Evolutionary conservation across 148 eudicot species (phyloP), one percentile per base, ranked within the genome.

Genomic region (Vaccinium darrowii): DNA sequence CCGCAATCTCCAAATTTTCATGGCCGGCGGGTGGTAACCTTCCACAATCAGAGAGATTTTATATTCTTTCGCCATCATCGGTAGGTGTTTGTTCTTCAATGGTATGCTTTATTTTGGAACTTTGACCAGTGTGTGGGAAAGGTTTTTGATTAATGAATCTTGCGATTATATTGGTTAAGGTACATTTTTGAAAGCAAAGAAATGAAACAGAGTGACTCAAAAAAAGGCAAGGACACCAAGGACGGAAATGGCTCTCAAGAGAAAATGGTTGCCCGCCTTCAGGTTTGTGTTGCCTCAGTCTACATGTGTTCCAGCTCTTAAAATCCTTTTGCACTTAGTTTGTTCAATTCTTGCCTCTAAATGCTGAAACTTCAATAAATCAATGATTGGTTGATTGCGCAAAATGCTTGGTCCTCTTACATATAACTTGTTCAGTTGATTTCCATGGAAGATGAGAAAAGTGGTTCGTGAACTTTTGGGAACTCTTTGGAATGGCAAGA

Each of bases 51-150:
- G 83, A 92, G 99, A 51, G 99, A 97, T 86, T 97, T 92, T 80
- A 93, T 97, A 83, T 97, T 97, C 91, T 95, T 97, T 87, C 98
- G 99, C 73, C 99, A 97, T 89, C 99, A 97, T 88, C 91, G 99
- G 99, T 97, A 71, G 73, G 88, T 85, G 14, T 65, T 15, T 12
- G 43, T 50, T 74, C 19, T 10, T 6, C 33, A 71, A 52, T 39
- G 23, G 74, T 60, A 15, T 71, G n/a, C 25, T 51, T 23, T 47
- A 51, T 81, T 52, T 62, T 63, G 8, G 8, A 36, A 23, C 27
- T n/a, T 63, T 9, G 74, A 4, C 10, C 80, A 62, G 13, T 19
- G 18, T 23, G 14, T 4, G 4, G 52, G 73, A 67, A 8, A 85
- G 51, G 79, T 25, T 84, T 71, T 73, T 86, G 23, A 89, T 76